Conservation (phyloP, 306 rosid species). For the Sphenostylis stenocarpa region DNA sequence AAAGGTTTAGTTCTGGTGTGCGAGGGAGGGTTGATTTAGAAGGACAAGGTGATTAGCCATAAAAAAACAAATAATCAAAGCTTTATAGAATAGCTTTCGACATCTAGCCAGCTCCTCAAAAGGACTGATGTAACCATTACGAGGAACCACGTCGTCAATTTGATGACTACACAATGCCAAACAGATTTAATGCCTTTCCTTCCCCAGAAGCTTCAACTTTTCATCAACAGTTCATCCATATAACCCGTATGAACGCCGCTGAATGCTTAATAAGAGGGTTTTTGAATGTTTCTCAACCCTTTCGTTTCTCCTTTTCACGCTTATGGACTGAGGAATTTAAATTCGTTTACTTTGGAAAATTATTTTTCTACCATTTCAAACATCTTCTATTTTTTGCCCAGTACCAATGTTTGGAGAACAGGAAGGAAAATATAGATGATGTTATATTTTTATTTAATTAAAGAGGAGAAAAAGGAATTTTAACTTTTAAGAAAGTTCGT, state of each 20-base stretch:
- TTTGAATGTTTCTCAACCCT: background rate
- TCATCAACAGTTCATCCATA: background rate
- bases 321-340: background rate
- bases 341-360: too few relatives aligned
- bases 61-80: background rate
- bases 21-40: constrained; percentile 18
- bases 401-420: too few relatives aligned
- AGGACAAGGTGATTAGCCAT: background rate
- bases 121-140: background rate
- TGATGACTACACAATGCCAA: constrained; percentile 16
- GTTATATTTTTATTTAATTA: too few relatives aligned
- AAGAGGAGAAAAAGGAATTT: too few relatives aligned
- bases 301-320: constrained; percentile 26
- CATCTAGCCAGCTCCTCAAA: constrained; percentile 5
- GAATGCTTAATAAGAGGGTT: background rate
- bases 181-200: constrained; percentile 21
- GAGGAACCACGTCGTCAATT: background rate
- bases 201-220: constrained; percentile 10
- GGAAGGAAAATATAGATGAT: too few relatives aligned
- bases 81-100: constrained; percentile 27
- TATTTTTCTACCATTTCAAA: too few relatives aligned
- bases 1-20: constrained; percentile 27
- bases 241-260: background rate
- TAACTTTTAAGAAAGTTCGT: background rate
- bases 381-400: too few relatives aligned